Base-by-base conservation (phyloP, 306 rosid species). In the Vicia faba region DNA sequence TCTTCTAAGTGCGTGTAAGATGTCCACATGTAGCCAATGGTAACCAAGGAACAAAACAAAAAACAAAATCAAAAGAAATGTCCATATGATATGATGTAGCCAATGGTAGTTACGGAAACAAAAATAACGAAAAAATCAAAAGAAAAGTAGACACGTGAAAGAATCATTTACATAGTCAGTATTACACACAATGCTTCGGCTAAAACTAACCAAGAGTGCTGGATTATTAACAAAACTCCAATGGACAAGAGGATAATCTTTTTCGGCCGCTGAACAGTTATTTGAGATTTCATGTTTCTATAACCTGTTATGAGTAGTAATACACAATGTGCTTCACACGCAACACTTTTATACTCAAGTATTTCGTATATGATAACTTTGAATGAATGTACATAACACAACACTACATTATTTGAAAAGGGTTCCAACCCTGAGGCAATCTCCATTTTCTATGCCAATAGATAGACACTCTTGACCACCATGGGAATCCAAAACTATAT, bases 401-500 rank as follows among this genome's bases (percentile, higher is more conserved):
- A 71, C 35, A 15, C 63, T 73, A 66, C 40, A 67, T 77, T 76
- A 70, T 78, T 76, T 81, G 69, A 41, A 61, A 79, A 20, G 48
- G 71, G 51, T 58, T 84, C 89, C 85, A 86, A 5, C 91, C 38
- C 73, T 70, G 79, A 75, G 99, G 97, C 68, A 95, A 83, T 79
- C 70, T 83, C 99, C 99, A 95, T 72, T 85, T 90, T 72, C 91
- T 83, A 70, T 95, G 99, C 99, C 99, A 95, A 80, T 85, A 95
- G 70, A 95, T 86, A 0, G 99, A 95, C 54, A 90, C 91, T 75
- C 99, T 81, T n/a, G 96, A 87, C 99, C 99, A 95, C 70, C 87
- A 62, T 11, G 99, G 97, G 70, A 95, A 95, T 58, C 89, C 91
- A 73, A 95, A 95, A 68, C 72, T 91, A 82, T 82, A 84, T 68